These are phyloP conservation scores for Casuarina glauca DNA, from an alignment of 306 rosid species.

Conservation along the genomic window DNA sequence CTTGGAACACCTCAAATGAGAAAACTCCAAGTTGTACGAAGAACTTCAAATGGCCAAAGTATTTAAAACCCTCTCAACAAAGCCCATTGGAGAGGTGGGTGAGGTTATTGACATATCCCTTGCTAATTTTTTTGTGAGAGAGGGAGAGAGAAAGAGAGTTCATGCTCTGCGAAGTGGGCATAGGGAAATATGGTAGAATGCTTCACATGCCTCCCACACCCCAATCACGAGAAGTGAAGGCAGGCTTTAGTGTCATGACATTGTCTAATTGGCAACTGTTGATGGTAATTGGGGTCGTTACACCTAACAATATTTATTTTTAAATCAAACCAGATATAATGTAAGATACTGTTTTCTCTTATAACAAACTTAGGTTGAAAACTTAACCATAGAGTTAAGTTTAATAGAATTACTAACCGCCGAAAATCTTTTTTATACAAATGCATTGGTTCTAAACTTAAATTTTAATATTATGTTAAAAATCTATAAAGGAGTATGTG, in stretches of 20 bases:
- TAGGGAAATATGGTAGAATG: no score
- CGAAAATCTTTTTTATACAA: no score
- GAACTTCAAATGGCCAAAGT: slow-evolving; percentile 42
- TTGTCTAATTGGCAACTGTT: not conserved
- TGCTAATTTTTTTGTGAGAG: not conserved
- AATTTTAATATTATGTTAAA: no score
- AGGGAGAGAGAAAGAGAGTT: not conserved
- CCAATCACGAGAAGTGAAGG: not conserved
- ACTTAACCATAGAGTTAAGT: no score
- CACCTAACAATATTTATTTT: no score
- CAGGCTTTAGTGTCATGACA: not conserved
- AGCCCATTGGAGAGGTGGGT: slow-evolving; percentile 18
- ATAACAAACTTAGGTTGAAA: no score
- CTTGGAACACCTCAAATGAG: slow-evolving; percentile 98
- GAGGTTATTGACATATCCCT: slow-evolving; percentile 33
- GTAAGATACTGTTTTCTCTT: no score
- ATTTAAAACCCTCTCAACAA: slow-evolving; percentile 21
- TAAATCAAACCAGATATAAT: no score
- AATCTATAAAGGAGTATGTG: slow-evolving; percentile 3
- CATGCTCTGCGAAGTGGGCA: not conserved
- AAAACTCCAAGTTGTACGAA: slow-evolving; percentile 92
- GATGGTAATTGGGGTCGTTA: not conserved
- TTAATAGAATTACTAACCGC: no score
- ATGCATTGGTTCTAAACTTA: no score
- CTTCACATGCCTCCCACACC: not conserved